Conservation (phyloP, 169 alveolate genomes). For the Plasmodium gaboni region DNA sequence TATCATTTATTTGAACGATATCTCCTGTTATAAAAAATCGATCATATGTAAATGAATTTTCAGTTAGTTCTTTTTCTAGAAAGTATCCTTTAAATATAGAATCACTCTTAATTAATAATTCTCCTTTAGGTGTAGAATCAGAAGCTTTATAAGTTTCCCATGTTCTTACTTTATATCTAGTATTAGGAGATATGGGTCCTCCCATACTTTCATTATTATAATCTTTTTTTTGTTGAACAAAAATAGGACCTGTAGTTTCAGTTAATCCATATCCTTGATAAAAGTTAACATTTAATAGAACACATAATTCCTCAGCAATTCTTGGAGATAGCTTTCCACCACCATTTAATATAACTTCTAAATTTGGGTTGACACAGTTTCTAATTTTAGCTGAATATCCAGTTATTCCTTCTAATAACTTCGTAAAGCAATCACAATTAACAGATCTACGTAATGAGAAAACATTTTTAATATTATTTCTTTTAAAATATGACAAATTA, state of each 20-base stretch:
- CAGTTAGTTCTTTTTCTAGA: slow-evolving; percentile 89
- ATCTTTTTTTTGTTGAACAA: slow-evolving; percentile 10
- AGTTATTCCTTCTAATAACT: slow-evolving; percentile 1
- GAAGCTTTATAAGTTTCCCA: slow-evolving; percentile 78
- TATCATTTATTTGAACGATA: slow-evolving; percentile 89
- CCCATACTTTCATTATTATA: slow-evolving; percentile 8
- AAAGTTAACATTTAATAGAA: slow-evolving; percentile 13
- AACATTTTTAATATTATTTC: slow-evolving; percentile 2
- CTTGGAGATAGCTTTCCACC: slow-evolving; percentile 60
- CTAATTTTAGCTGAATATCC: slow-evolving; percentile 27
- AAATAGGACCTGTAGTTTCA: slow-evolving; percentile 52
- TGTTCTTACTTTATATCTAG: slow-evolving; percentile 22
- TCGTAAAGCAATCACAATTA: not conserved
- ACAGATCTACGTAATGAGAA: slow-evolving; percentile 3
- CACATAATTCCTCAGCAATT: slow-evolving; percentile 27
- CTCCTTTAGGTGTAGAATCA: slow-evolving; percentile 94
- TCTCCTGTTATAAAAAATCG: slow-evolving; percentile 96
- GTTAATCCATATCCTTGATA: slow-evolving; percentile 73
- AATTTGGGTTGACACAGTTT: slow-evolving; percentile 26
- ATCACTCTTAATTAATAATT: slow-evolving; percentile 91
- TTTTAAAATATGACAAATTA: slow-evolving; percentile 20
- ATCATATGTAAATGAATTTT: slow-evolving; percentile 88
- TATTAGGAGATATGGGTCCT: slow-evolving; percentile 16
- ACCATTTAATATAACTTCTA: slow-evolving; percentile 21
- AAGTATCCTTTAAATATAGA: slow-evolving; percentile 92